Evolutionary conservation across 768 basidiomycete species (phyloP), one percentile per base, ranked within the genome.

Genomic region (Artomyces pyxidatus): DNA sequence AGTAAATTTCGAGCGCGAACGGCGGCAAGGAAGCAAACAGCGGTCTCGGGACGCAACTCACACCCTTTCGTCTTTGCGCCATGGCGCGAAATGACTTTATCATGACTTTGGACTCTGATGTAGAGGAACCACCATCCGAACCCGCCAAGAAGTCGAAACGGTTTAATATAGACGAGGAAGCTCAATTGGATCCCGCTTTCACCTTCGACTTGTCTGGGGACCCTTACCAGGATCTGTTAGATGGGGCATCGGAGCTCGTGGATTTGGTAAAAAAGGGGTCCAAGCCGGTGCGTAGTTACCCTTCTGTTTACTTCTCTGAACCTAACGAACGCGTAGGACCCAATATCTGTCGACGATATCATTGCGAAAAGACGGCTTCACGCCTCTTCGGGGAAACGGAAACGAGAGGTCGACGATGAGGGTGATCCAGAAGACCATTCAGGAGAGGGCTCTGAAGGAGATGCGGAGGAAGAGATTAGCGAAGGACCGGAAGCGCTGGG

Each of bases 341-440:
- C 83, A n/a, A 79, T 95, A 46, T 89, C 85, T 39, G 83, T 97
- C 9, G 87, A 95, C 63, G 90, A 95, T 59, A 94, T 97, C 52
- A 94, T 97, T 64, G 82, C 83, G 44, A 77, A 85, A 49, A 75
- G 81, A 59, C 76, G 71, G 60, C 58, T 81, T 49, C 55, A 64
- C 54, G 58, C 54, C 28, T 56, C 60, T 25, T 66, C 67, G 45
- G 64, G 69, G 8, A 88, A 92, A 61, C 78, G 89, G 48, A 89
- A 88, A 68, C 67, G 81, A 44, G 65, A 63, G 3, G 58, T 58
- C 5, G 66, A 63, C 11, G 69, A 70, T 25, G 67, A 59, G 10
- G 62, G 62, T 17, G 64, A 59, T 9, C 26, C 47, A 11, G 58
- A 61, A 1, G 61, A 59, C 21, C 52, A 52, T 14, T 58, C 54